Conservation (phyloP, 768 basidiomycete genomes). For the Phanerochaete sordida region DNA sequence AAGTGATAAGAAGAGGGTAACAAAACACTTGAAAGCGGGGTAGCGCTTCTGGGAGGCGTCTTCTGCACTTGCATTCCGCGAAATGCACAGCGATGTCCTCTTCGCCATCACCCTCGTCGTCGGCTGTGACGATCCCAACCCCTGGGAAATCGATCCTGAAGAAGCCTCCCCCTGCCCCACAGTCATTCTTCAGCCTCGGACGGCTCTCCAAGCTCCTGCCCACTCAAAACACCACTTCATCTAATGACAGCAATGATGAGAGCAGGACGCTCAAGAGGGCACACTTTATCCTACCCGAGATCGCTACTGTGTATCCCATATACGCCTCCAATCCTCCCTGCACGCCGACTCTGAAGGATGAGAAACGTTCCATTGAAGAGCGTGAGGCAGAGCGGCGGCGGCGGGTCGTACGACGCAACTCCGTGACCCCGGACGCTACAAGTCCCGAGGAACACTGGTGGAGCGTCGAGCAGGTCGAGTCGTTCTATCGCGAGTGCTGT, state of each 20-base stretch:
- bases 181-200: constrained; percentile 57
- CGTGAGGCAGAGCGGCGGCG: constrained; percentile 65
- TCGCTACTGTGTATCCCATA: constrained; percentile 89
- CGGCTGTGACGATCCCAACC: constrained; percentile 74
- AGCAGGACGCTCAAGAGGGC: constrained; percentile 76
- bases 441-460: constrained; percentile 62
- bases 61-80: constrained; percentile 5
- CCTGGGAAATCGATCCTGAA: constrained; percentile 84
- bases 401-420: constrained; percentile 59
- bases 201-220: constrained; percentile 75
- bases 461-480: constrained; percentile 79
- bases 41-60: background rate
- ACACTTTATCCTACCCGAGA: constrained; percentile 85
- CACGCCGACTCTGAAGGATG: constrained; percentile 72
- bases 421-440: constrained; percentile 22
- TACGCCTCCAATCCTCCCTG: constrained; percentile 81
- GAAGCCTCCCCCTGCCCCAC: constrained; percentile 63
- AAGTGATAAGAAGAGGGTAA: background rate
- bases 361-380: constrained; percentile 78
- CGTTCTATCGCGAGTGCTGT: constrained; percentile 86
- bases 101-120: constrained; percentile 70
- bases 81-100: constrained; percentile 25
- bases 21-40: background rate
- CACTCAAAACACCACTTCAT: constrained; percentile 34
- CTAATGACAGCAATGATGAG: constrained; percentile 36